Conservation (phyloP, 163 green algal species). For the Scenedesmus sp. region DNA sequence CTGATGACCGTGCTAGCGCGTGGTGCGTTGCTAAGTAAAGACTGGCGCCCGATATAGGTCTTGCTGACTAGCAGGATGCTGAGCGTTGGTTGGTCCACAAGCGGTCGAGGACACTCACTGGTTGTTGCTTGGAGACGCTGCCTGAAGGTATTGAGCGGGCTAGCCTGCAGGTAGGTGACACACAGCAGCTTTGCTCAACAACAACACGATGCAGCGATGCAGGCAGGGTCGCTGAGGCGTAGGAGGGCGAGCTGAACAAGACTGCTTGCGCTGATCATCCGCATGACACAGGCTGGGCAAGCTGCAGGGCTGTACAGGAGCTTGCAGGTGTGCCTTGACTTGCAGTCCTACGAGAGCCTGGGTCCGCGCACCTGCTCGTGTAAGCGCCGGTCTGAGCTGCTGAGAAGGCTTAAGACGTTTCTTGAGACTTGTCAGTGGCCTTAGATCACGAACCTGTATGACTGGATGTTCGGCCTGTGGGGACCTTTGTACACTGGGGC, state of each 20-base stretch:
- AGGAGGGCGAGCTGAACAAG: constrained; percentile 3
- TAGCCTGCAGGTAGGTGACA: background rate
- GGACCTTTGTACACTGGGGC: background rate
- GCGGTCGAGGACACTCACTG: constrained; percentile 11
- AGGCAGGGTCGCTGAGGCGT: background rate
- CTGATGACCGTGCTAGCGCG: background rate
- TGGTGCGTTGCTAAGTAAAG: background rate
- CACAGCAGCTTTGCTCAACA: constrained; percentile 34
- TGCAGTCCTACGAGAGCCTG: background rate
- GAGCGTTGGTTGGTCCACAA: background rate
- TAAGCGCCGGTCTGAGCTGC: background rate
- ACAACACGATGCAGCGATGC: constrained; percentile 25
- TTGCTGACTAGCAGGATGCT: background rate
- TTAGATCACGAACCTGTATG: constrained; percentile 3
- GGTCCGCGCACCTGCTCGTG: constrained; percentile 2
- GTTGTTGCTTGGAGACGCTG: background rate
- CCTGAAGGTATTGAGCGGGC: background rate
- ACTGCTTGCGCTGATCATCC: background rate
- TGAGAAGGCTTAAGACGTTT: background rate
- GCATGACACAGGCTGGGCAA: background rate
- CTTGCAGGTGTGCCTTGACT: background rate
- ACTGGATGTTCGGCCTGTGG: background rate
- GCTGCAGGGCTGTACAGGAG: background rate
- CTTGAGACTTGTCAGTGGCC: background rate
- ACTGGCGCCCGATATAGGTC: background rate